Evolutionary conservation across 2,329 filamentous ascomycete species (phyloP).

Genomic region (Cladophialophora carrionii): DNA sequence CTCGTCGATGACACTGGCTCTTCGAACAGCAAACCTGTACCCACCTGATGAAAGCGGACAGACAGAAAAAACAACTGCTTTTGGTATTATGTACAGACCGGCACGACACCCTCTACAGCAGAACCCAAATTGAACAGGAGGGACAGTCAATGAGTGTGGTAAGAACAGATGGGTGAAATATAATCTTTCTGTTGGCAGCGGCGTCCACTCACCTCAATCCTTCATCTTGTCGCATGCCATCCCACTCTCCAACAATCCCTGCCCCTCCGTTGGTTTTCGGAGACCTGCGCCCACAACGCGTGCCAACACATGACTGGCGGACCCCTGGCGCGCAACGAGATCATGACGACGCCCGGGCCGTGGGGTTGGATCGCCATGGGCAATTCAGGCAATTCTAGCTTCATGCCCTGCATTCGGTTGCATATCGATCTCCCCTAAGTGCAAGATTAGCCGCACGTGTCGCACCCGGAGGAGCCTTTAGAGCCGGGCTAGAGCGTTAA

Average conservation of each 20-base stretch:
- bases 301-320: neutral
- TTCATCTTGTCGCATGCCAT: neutral
- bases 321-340: conserved; percentile 3
- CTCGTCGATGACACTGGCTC: neutral
- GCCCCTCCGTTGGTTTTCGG: conserved; percentile 1
- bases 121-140: neutral
- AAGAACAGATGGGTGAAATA: neutral
- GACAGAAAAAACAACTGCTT: neutral
- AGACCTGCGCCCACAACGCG: neutral
- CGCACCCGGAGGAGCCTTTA: neutral
- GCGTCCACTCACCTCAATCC: neutral
- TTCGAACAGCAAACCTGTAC: neutral
- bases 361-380: conserved; percentile 8
- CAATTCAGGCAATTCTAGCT: neutral
- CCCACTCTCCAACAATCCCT: neutral
- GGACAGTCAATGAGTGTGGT: neutral
- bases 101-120: neutral
- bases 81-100: neutral
- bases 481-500: conserved; percentile 34
- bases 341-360: conserved; percentile 1
- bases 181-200: neutral
- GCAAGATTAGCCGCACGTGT: conserved; percentile 37
- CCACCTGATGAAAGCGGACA: neutral
- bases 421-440: conserved; percentile 36
- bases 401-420: neutral